phyloP scores from a whole-genome alignment of 768 basidiomycete species.

The Flagelloscypha sp. region DNA sequence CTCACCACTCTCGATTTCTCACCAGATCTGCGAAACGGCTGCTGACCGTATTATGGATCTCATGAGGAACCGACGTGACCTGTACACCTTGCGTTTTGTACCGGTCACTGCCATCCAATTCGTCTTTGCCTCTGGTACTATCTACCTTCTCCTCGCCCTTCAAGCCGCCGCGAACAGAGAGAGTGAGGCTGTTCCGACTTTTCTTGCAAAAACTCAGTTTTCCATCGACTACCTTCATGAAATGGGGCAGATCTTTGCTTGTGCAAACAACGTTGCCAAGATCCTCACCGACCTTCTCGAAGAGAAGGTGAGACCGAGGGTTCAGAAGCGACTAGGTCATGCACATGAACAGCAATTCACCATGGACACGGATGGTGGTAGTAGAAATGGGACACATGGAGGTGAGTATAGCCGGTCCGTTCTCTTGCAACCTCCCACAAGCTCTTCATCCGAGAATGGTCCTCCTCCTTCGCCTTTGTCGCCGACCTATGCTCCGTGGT shows the following conservation, averaged over 20 bases:
- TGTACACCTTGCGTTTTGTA: conserved; percentile 50
- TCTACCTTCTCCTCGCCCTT: conserved; percentile 46
- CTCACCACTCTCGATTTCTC: conserved; percentile 7
- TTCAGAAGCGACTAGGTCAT: conserved; percentile 16
- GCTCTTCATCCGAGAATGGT: background rate
- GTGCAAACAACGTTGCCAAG: conserved; percentile 39
- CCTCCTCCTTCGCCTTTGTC: background rate
- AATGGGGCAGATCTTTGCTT: conserved; percentile 47
- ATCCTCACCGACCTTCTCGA: conserved; percentile 37
- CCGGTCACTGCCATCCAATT: conserved; percentile 51
- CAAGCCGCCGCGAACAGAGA: conserved; percentile 41
- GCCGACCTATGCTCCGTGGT: background rate
- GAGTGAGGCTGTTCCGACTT: conserved; percentile 34
- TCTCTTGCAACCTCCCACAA: background rate
- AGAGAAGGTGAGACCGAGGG: conserved; percentile 32
- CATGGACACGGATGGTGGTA: no score
- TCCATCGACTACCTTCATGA: conserved; percentile 45
- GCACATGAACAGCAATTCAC: background rate
- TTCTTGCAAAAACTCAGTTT: conserved; percentile 34
- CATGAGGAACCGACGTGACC: conserved; percentile 37
- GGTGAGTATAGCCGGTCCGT: background rate
- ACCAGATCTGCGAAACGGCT: conserved; percentile 42
- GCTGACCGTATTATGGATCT: conserved; percentile 51
- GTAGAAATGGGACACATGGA: background rate
- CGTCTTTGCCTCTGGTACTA: conserved; percentile 51